Base-by-base conservation (phyloP, 495 filamentous ascomycete genomes). In the Penicillium diatomitis region DNA sequence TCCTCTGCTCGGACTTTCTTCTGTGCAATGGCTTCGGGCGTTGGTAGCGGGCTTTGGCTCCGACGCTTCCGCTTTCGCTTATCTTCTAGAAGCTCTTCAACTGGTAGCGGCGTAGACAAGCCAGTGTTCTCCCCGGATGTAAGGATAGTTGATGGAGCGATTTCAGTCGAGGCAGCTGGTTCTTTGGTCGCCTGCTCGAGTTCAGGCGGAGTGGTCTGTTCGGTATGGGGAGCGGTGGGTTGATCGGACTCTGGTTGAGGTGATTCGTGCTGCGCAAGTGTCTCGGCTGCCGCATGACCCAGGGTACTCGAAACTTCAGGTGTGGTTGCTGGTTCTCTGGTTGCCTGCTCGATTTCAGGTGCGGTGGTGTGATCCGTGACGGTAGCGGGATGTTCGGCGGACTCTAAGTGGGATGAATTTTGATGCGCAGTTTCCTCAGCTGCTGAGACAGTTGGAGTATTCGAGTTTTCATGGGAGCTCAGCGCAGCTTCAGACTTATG, bases 51-150 rank as follows among this genome's bases (percentile, higher is more conserved):
- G 51, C 78, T 88, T 45, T 76, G 70, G 42, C 84, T 89, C 52
- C 83, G 75, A 35, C 87, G 80, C 67, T 89, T 90, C 41, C 87
- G 76, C 64, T 87, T 89, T 47, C 77, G 78, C 12, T 64, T 65
- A 52, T 90, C 86, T 40, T 84, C 81, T 32, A 68, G 30, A 12
- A 63, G 42, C 36, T 69, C 69, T 48, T 70, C 66, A 2, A 54
- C 27, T 9, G 61, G 62, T 5, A 71, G 52, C 28, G 69, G 63
- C 8, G 67, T 68, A 2, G 69, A 67, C 12, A 68, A 28, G 33
- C 38, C 64, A 0, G 67, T 70, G 29, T 56, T 61, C 10, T 44
- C 44, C 29, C 58, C 67, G 0, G 67, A 63, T 20, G 57, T 41
- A 6, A 54, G 57, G 32, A 48, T 20, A 20, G 49, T 51, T 3